Base-by-base conservation (phyloP, 495 filamentous ascomycete species). In the Daldinia vernicosa region DNA sequence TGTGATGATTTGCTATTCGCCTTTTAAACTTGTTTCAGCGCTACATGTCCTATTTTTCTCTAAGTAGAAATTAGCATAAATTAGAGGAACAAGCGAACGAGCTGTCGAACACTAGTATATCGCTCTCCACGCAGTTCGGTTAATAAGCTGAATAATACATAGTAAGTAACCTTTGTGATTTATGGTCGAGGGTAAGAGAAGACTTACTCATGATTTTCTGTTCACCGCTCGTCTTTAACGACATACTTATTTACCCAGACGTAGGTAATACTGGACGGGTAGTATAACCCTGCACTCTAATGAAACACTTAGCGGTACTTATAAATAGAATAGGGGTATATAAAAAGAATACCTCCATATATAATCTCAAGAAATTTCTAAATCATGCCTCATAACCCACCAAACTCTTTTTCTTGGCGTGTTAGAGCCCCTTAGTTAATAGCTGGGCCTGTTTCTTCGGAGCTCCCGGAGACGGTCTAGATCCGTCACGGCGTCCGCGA, bases 11-110 rank as follows among this genome's bases (percentile, higher is more conserved):
- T 30, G 12, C 24, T 39, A 30, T 64, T 64, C 39, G 17, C 15
- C 22, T 22, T 40, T 26, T 22, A 15, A n/a, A 24, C 11, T 40
- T 60, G 22, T 26, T 33, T 33, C 15, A 66, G 52, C 52, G 62
- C 24, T 57, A 47, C 8, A 17, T 35, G 8, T 37, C 26, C 14
- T 17, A 45, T 24, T 47, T 53, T 39, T n/a, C 22, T 32, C 35
- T 17, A 4, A 4, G 24, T n/a, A 60, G 39, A 45, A 47, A 37
- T 12, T 17, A n/a, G 33, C 39, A 53, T 66, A 52, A n/a, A 52
- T 59, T 32, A 19, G 24, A 35, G 40, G 19, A 47, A 52, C 9
- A 40, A 66, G 63, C 63, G 63, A 59, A 39, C 28, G 3, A 37
- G 5, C 33, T 28, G 14, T 65, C 30, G 27, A 35, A 19, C 15